phyloP scores from a whole-genome alignment of 805 yeast genomes.

The Clavispora asparagi region DNA sequence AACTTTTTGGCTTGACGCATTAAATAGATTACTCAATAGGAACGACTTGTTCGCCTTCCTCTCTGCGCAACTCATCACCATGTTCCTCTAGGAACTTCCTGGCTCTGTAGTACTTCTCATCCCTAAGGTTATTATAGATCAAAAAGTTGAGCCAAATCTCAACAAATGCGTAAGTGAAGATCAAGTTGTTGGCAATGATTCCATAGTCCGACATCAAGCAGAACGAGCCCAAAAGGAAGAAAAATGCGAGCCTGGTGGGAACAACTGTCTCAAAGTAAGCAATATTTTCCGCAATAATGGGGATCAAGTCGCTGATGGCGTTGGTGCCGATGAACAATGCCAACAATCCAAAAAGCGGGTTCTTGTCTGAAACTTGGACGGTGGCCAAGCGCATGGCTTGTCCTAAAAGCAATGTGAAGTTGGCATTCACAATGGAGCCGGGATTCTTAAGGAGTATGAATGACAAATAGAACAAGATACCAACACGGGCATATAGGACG shows the following conservation, averaged over 20 bases:
- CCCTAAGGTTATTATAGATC: slow-evolving; percentile 56
- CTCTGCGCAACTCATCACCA: slow-evolving; percentile 28
- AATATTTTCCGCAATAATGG: slow-evolving; percentile 36
- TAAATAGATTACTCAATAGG: slow-evolving; percentile 19
- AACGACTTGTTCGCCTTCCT: slow-evolving; percentile 25
- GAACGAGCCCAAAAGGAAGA: slow-evolving; percentile 46
- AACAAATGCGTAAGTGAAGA: slow-evolving; percentile 53
- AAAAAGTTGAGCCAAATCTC: slow-evolving; percentile 70
- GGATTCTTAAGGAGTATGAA: slow-evolving; percentile 48
- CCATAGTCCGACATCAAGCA: slow-evolving; percentile 44
- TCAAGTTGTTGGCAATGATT: slow-evolving; percentile 54
- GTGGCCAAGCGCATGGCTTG: slow-evolving; percentile 52
- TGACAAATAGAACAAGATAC: slow-evolving; percentile 39
- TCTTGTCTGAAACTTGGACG: slow-evolving; percentile 25
- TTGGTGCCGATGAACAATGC: slow-evolving; percentile 40
- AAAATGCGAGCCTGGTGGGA: slow-evolving; percentile 49
- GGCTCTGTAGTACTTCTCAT: slow-evolving; percentile 51
- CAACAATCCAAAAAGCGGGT: slow-evolving; percentile 47
- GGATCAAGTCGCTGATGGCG: slow-evolving; percentile 53
- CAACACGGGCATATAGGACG: slow-evolving; percentile 43
- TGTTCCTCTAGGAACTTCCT: slow-evolving; percentile 38
- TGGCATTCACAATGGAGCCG: slow-evolving; percentile 35
- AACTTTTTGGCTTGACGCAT: slow-evolving; percentile 22
- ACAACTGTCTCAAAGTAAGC: slow-evolving; percentile 55
- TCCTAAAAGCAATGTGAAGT: slow-evolving; percentile 48